These are phyloP conservation scores for Claviceps capensis DNA, from an alignment of 2,329 filamentous ascomycete species.

Conservation along the genomic window DNA sequence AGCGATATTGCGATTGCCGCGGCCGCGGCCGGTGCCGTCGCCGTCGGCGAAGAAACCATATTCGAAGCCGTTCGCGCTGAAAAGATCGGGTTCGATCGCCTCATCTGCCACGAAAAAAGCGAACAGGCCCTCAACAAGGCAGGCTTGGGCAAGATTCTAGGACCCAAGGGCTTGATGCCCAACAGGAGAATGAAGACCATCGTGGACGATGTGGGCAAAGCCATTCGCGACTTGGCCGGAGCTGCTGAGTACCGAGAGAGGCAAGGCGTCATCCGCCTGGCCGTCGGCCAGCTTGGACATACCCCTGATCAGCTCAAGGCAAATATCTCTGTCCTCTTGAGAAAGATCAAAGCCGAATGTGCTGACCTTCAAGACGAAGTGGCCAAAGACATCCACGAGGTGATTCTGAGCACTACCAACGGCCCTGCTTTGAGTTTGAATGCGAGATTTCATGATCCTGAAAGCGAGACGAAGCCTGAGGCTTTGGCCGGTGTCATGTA, in stretches of 20 bases:
- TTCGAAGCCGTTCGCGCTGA: slow-evolving; percentile 65
- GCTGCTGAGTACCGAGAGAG: slow-evolving; percentile 80
- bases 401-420: slow-evolving; percentile 76
- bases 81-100: slow-evolving; percentile 74
- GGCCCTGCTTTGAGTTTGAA: slow-evolving; percentile 78
- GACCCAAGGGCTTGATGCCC: slow-evolving; percentile 87
- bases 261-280: slow-evolving; percentile 70
- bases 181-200: slow-evolving; percentile 79
- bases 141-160: slow-evolving; percentile 64
- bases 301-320: slow-evolving; percentile 73
- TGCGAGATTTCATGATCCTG: slow-evolving; percentile 56
- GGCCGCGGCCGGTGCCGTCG: slow-evolving; percentile 59
- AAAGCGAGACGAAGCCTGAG: slow-evolving; percentile 39
- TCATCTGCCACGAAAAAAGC: slow-evolving; percentile 72
- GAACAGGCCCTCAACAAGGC: slow-evolving; percentile 70
- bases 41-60: slow-evolving; percentile 75
- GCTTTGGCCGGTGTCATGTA: slow-evolving; percentile 42
- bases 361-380: slow-evolving; percentile 46
- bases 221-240: slow-evolving; percentile 71
- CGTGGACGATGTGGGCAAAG: slow-evolving; percentile 61
- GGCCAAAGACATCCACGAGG: slow-evolving; percentile 36
- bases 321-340: slow-evolving; percentile 70
- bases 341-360: slow-evolving; percentile 66
- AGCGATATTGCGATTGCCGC: slow-evolving; percentile 64
- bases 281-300: slow-evolving; percentile 83